These are phyloP conservation scores for Fusarium cyanostomum DNA, from an alignment of 2,329 filamentous ascomycete species.

Conservation along the genomic window DNA sequence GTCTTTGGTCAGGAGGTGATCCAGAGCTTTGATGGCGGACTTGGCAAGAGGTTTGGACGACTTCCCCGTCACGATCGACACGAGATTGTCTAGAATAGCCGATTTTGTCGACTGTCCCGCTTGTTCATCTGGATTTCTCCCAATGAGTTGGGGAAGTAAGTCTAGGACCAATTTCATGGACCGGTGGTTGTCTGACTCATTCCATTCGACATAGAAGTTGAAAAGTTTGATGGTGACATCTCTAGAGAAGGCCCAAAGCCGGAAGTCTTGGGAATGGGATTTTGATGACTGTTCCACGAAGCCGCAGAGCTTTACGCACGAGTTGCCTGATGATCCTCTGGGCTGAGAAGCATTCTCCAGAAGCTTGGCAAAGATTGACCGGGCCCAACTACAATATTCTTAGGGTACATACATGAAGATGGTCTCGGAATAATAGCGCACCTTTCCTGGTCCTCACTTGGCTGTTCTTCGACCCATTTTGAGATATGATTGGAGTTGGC, in stretches of 20 bases:
- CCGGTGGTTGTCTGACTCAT: slow-evolving; percentile 71
- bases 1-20: slow-evolving; percentile 71
- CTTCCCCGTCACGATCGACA: slow-evolving; percentile 68
- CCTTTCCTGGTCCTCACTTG: slow-evolving; percentile 48
- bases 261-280: slow-evolving; percentile 55
- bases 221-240: slow-evolving; percentile 62
- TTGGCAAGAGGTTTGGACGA: slow-evolving; percentile 73
- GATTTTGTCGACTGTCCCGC: slow-evolving; percentile 53
- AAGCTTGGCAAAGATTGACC: slow-evolving; percentile 58
- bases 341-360: slow-evolving; percentile 62
- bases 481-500: slow-evolving; percentile 50
- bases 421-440: slow-evolving; percentile 42
- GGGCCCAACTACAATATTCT: slow-evolving; percentile 44
- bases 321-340: slow-evolving; percentile 64
- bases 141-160: slow-evolving; percentile 61
- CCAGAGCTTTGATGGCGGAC: slow-evolving; percentile 73
- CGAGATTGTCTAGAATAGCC: slow-evolving; percentile 59
- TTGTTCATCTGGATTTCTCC: slow-evolving; percentile 58
- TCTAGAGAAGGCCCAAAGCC: slow-evolving; percentile 61
- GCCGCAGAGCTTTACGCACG: slow-evolving; percentile 67
- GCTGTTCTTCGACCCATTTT: slow-evolving; percentile 57
- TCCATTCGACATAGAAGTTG: slow-evolving; percentile 73
- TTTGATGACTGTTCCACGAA: slow-evolving; percentile 69
- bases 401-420: slow-evolving; percentile 35
- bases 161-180: slow-evolving; percentile 72